Percentiles rank a stretch among this genome's conserved stretches.
Evolutionary conservation across 441 rosid species (phyloP).

Genomic region (Dalechampia spathulata): DNA sequence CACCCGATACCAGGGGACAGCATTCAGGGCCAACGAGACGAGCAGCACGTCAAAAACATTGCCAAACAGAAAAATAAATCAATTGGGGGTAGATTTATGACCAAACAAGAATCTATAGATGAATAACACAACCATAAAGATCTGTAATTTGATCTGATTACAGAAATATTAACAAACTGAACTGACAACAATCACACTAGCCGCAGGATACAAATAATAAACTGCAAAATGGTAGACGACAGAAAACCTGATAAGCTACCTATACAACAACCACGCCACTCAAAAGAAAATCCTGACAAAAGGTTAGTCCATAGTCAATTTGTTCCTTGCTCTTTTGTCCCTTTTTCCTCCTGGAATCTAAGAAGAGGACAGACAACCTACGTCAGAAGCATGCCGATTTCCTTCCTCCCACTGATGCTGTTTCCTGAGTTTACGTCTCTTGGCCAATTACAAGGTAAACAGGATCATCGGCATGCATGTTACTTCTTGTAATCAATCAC

Average conservation of each 20-base stretch:
- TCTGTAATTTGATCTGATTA: conserved; percentile 36
- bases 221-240: conserved; percentile 20
- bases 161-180: conserved; percentile 69
- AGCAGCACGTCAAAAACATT: no score
- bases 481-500: conserved; percentile 20
- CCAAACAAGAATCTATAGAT: conserved; percentile 18
- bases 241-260: conserved; percentile 33
- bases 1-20: no score
- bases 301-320: conserved; percentile 59
- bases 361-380: conserved; percentile 36
- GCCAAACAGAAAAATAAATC: no score
- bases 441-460: conserved; percentile 29
- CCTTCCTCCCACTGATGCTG: conserved; percentile 26
- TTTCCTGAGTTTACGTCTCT: conserved; percentile 21
- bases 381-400: conserved; percentile 45
- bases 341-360: conserved; percentile 19
- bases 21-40: no score
- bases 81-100: conserved; percentile 16
- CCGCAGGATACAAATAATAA: conserved; percentile 33
- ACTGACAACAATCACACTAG: conserved; percentile 35
- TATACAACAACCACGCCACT: no score
- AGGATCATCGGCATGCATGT: conserved; percentile 22
- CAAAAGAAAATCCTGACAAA: conserved; percentile 38
- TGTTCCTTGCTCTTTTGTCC: conserved; percentile 17
- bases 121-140: conserved; percentile 32